Base-by-base conservation (phyloP, 2,329 filamentous ascomycete species). In the Aureobasidium zeae region DNA sequence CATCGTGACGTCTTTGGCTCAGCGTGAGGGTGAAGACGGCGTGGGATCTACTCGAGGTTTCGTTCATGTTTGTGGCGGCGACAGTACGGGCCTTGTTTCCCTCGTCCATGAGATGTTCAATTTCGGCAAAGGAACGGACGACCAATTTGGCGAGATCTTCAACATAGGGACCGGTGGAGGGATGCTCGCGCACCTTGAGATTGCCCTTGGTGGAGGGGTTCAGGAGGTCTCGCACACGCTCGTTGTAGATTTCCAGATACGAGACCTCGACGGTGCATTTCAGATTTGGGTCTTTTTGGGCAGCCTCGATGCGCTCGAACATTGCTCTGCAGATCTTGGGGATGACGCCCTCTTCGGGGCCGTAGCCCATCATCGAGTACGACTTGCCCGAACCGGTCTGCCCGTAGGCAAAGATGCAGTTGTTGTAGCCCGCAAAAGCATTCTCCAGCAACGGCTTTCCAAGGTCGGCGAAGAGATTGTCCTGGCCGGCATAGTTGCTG, bases 311-410 rank as follows among this genome's bases (percentile, higher is more conserved):
- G 51, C 89, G 76, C 58, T 82, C 77, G 63, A 98, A 98, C 87
- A 98, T 96, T 57, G 94, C 83, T 68, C 91, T 85, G 63, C 91
- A 98, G 67, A 98, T 98, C 57, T 80, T 84, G 33, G 93, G 91
- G 50, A 96, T 96, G 51, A 98, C 91, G 63, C 91, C 91, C 46
- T 87, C 77, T 59, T 98, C 89, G 57, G 89, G 83, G 43, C 91
- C 91, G 66, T 96, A 98, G 36, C 91, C 91, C 91, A 98, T 98
- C 89, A 98, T 98, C 22, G 88, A 95, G 65, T 98, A 98, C 12
- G 87, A 95, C 68, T 98, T 98, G 65, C 91, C 91, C 1, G 91
- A 96, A 53, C 91, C 91, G 2, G 91, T 98, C 69, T 98, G 91
- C 13, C 91, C 91, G 61, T 98, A 98, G 11, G 91, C 91, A 62